Evolutionary conservation across 306 rosid species (phyloP), one percentile per base, ranked within the genome.

Genomic region (Astragalus glycyphyllos): DNA sequence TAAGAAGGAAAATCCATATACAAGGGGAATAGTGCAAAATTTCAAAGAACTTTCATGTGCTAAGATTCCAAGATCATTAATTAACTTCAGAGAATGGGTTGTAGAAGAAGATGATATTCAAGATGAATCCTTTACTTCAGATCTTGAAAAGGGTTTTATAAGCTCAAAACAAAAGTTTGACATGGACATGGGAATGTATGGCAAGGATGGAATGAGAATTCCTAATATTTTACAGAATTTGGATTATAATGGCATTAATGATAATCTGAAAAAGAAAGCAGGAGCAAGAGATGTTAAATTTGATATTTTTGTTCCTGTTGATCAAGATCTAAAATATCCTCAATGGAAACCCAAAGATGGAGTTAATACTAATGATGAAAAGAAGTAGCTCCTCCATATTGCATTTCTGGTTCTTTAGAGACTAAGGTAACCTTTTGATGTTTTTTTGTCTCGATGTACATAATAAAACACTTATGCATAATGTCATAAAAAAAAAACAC

Each of bases 1-100:
- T 71, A 87, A 84, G 90, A 90, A 90, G 59, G 87, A 84, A 67
- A 94, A 90, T 42, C 98, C 98, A 10, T 87, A 23, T 47, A 65
- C 79, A 7, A 86, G 61, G 42, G 97, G 98, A 53, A 12, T 89
- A 29, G 0, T 75, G 23, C 58, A 45, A 58, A 94, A 94, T 81
- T 72, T 87, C 5, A 89, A 83, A 69, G 92, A 90, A 49, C 88
- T 90, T 29, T 88, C 95, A 6, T 94, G 83, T 83, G n/a, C 84
- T 5, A 88, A 66, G 71, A 84, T 87, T 41, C 96, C 96, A 40
- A 80, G 77, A 16, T 53, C 90, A 14, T 9, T 76, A 90, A 58
- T 94, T 10, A 76, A 94, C 66, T 94, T 94, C 57, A 85, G 95
- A 82, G 80, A 73, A 41, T 87, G 85, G 90, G 94, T 86, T 49